A percentile compares a stretch with the other conserved stretches of the same genome.
Conservation (phyloP, 1,284 basidiomycete genomes). For the Microstroma glucosiphilum region DNA sequence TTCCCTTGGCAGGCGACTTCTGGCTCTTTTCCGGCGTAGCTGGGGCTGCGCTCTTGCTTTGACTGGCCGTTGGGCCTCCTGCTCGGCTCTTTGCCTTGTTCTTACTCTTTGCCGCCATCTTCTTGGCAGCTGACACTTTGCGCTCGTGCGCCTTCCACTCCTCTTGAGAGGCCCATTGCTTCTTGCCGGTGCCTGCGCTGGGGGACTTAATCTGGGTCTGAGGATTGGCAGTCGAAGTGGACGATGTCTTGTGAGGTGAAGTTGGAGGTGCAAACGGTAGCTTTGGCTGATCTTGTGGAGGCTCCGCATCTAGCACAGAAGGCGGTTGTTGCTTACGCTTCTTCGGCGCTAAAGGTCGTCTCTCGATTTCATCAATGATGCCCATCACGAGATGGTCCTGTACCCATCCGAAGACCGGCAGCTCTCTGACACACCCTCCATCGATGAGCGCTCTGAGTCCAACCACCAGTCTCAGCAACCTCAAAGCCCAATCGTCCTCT, state of each 20-base stretch:
- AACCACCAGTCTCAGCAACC: constrained; percentile 53
- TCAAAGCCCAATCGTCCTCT: constrained; percentile 69
- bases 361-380: constrained; percentile 40
- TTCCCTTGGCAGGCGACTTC: no score
- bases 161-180: constrained; percentile 30
- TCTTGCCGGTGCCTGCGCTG: constrained; percentile 10
- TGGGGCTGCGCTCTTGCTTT: no score
- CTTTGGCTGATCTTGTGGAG: not conserved
- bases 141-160: constrained; percentile 28
- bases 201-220: not conserved
- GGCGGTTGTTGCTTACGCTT: not conserved
- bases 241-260: not conserved
- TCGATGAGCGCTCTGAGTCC: constrained; percentile 12
- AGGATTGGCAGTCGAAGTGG: not conserved
- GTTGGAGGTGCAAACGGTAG: not conserved
- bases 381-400: constrained; percentile 36
- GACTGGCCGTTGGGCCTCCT: not conserved
- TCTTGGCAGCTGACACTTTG: constrained; percentile 2
- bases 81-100: constrained; percentile 4
- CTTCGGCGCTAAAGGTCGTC: constrained; percentile 6
- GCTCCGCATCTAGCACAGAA: not conserved
- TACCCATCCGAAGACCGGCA: constrained; percentile 41
- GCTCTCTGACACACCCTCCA: constrained; percentile 24
- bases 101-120: constrained; percentile 11
- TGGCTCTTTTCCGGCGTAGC: no score